These are phyloP conservation scores for Adansonia grandidieri DNA, from an alignment of 441 rosid genomes.

Conservation along the genomic window DNA sequence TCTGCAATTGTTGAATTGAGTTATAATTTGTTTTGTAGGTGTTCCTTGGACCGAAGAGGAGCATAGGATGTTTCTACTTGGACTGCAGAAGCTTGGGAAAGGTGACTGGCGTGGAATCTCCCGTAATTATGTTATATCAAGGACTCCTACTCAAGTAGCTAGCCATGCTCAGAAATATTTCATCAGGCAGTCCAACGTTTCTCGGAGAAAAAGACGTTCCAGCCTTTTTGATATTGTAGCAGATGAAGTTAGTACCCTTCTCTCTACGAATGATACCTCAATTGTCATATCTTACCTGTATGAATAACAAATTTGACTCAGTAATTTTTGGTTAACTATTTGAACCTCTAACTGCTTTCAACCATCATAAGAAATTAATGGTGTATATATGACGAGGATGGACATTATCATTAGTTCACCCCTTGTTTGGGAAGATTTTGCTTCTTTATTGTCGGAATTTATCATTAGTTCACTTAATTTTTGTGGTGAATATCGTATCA, in stretches of 20 bases:
- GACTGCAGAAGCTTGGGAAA: constrained; percentile 74
- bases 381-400: not conserved
- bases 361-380: not conserved
- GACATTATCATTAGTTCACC: not conserved
- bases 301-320: not conserved
- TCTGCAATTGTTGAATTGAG: constrained; percentile 23
- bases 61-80: constrained; percentile 74
- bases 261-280: constrained; percentile 13
- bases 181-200: constrained; percentile 63
- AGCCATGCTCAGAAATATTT: constrained; percentile 84
- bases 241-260: constrained; percentile 55
- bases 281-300: not conserved
- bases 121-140: constrained; percentile 59
- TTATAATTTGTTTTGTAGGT: constrained; percentile 42
- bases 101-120: constrained; percentile 85
- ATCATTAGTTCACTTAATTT: not conserved
- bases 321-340: not conserved
- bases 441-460: not conserved
- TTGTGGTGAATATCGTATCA: not conserved
- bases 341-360: not conserved
- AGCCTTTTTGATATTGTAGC: constrained; percentile 73
- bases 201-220: constrained; percentile 76
- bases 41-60: constrained; percentile 79
- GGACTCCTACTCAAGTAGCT: constrained; percentile 82
- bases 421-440: not conserved